phyloP scores from a whole-genome alignment of 371 early-diverging fungal genomes.

The Rhizopus arrhizus region DNA sequence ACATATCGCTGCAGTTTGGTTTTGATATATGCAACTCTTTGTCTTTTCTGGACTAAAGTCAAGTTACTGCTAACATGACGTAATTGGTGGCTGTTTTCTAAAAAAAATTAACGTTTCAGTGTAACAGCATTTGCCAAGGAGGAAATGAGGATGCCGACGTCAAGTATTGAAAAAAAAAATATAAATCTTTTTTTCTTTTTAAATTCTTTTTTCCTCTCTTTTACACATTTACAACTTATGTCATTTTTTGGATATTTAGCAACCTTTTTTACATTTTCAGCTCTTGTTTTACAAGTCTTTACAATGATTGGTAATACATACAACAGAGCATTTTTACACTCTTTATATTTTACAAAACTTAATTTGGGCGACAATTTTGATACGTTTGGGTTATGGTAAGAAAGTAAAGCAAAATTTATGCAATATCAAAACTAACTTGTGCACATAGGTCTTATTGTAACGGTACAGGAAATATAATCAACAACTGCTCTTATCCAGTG shows the following conservation, averaged over 20 bases:
- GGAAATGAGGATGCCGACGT: too few species aligned
- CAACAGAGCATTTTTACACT: constrained; percentile 41
- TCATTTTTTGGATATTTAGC: constrained; percentile 33
- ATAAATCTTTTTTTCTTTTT: neutral
- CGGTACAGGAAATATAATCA: constrained; percentile 27
- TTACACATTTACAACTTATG: constrained; percentile 6
- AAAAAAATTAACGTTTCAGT: too few species aligned
- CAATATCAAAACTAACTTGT: neutral
- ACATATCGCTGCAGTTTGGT: too few species aligned
- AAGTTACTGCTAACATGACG: too few species aligned
- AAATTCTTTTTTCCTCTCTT: too few species aligned
- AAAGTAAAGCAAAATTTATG: neutral
- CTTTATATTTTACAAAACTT: constrained; percentile 44
- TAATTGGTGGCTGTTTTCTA: too few species aligned
- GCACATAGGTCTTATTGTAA: constrained; percentile 41
- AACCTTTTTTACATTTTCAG: constrained; percentile 49
- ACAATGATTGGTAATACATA: constrained; percentile 47
- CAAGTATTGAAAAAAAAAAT: too few species aligned
- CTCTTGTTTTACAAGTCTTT: constrained; percentile 48
- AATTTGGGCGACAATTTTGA: constrained; percentile 18
- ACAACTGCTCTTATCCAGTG: constrained; percentile 35
- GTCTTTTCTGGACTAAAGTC: too few species aligned
- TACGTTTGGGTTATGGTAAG: constrained; percentile 48
- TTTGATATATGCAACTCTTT: too few species aligned
- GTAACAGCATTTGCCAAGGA: too few species aligned